phyloP scores from a whole-genome alignment of 2,329 filamentous ascomycete genomes.

The Colletotrichum sp. region DNA sequence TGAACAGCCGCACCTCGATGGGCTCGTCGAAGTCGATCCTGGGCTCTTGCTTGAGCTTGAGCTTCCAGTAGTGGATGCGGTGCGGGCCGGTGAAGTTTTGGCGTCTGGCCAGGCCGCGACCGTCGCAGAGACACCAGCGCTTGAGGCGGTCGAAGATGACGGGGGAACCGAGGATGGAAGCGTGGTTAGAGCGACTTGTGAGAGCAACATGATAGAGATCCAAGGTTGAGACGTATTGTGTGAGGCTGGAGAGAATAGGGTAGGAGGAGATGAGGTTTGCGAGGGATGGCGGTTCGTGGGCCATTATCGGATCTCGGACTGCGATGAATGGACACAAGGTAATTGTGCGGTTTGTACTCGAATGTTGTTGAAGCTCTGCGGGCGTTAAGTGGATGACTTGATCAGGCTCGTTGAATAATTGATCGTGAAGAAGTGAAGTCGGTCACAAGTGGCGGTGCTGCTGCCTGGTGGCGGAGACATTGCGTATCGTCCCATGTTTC shows the following conservation, averaged over 20 bases:
- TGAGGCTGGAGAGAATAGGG: slow-evolving; percentile 4
- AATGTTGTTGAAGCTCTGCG: rapidly evolving
- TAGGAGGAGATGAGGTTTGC: not conserved
- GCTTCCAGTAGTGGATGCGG: not conserved
- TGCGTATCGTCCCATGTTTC: not conserved
- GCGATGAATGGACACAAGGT: not conserved
- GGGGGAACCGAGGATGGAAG: not conserved
- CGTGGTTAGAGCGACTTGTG: not conserved
- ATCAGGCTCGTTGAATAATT: not conserved
- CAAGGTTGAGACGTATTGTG: not conserved
- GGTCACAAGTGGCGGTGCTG: not conserved
- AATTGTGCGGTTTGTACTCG: rapidly evolving
- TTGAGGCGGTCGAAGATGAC: slow-evolving; percentile 6
- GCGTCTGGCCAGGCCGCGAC: slow-evolving; percentile 3
- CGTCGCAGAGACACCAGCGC: slow-evolving; percentile 9
- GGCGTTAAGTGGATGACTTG: not conserved
- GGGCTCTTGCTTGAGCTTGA: not conserved
- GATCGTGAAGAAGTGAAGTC: not conserved
- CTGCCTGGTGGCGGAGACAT: not conserved
- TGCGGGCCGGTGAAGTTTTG: not conserved
- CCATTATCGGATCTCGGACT: not conserved
- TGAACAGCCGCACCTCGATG: slow-evolving; percentile 8
- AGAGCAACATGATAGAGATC: slow-evolving; percentile 8
- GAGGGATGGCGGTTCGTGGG: not conserved
- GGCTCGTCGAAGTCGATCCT: not conserved